Conservation (phyloP, 176 grass and related monocot genomes). For the Musa itinerans region DNA sequence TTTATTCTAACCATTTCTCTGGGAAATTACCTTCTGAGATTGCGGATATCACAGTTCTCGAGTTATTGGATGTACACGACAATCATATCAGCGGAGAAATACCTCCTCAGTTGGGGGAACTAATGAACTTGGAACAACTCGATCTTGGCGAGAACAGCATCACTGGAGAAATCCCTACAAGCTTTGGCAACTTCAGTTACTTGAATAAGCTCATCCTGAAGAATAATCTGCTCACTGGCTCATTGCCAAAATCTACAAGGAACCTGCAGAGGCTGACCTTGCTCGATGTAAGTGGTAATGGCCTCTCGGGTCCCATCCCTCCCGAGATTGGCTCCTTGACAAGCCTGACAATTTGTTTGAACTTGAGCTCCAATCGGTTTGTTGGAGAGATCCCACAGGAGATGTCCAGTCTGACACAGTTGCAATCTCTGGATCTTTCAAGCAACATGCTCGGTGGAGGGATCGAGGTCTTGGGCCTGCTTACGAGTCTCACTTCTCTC, state of each 20-base stretch:
- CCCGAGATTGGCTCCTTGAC: conserved; percentile 35
- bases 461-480: conserved; percentile 52
- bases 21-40: conserved; percentile 25
- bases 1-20: conserved; percentile 13
- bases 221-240: conserved; percentile 30
- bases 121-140: conserved; percentile 22
- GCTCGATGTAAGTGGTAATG: conserved; percentile 36
- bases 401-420: conserved; percentile 59
- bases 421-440: conserved; percentile 75
- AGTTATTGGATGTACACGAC: conserved; percentile 20
- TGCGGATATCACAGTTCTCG: conserved; percentile 27
- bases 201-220: conserved; percentile 31
- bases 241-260: conserved; percentile 28
- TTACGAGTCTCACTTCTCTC: conserved; percentile 75
- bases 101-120: conserved; percentile 20
- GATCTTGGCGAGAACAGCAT: conserved; percentile 31
- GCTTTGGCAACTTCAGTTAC: conserved; percentile 26
- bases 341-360: conserved; percentile 78
- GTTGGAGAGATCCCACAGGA: conserved; percentile 62
- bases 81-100: conserved; percentile 32
- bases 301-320: conserved; percentile 35
- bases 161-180: conserved; percentile 23
- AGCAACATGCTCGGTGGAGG: conserved; percentile 58
- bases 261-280: conserved; percentile 27
- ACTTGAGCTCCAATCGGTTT: conserved; percentile 80